Base-by-base conservation (phyloP, 768 basidiomycete species). In the Tulasnella sp. region DNA sequence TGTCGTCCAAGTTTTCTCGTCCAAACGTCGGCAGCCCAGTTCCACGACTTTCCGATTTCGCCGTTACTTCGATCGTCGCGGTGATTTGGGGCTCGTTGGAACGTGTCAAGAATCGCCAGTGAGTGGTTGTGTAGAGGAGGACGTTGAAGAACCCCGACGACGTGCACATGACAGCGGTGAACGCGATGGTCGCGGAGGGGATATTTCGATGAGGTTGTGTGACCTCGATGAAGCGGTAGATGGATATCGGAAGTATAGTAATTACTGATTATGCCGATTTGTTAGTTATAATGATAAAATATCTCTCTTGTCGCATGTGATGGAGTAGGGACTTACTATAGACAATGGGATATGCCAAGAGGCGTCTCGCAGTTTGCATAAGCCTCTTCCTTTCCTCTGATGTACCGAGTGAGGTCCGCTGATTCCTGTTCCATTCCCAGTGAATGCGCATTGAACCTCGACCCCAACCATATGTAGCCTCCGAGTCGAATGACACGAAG, bases 111-210 rank as follows among this genome's bases (percentile, higher is more conserved):
- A 43, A 43, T 43, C n/a, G 11, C 11, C 76, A 76, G 9, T 76
- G 72, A 5, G 76, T 76, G 23, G 68, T 51, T 2, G 65, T 54
- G 67, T 65, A 69, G 11, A 80, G 69, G 47, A 76, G 60, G 26
- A 75, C 70, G 63, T 80, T 78, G 62, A 78, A 68, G 26, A 78
- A 58, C 4, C 78, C 78, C 0, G 76, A 78, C 29, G 73, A 71
- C 0, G 75, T 68, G 63, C 74, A 78, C 9, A 78, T 50, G 13
- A 72, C 67, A 43, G 70, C 74, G 4, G 73, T 68, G 54, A 77
- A 69, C n/a, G 75, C 68, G 3, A 72, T 72, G 38, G 73, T 69
- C 44, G 66, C 68, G 64, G 73, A 72, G 8, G 76, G 71, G 4
- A 72, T 65, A 19, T 11, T 11, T 43, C n/a, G 41, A 19, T 43